Conservation (phyloP, 2,329 filamentous ascomycete species). For the Didymella glomerata region DNA sequence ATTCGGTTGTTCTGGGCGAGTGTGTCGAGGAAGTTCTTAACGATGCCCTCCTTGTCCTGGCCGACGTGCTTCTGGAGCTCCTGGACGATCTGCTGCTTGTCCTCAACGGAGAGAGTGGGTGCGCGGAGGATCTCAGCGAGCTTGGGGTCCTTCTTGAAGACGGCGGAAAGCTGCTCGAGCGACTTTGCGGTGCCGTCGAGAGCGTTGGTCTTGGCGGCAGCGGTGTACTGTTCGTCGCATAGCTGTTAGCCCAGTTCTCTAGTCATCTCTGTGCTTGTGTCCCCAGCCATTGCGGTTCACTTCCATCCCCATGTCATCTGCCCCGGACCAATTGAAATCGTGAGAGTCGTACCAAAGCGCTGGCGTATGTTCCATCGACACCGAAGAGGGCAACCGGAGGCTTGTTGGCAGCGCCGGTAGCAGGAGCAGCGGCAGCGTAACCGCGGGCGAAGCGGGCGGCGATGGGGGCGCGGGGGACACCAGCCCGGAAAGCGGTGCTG, state of each 20-base stretch:
- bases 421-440: slow-evolving; percentile 70
- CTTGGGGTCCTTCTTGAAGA: slow-evolving; percentile 85
- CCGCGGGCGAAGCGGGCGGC: slow-evolving; percentile 72
- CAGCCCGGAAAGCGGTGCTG: slow-evolving; percentile 65
- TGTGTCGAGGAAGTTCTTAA: slow-evolving; percentile 92
- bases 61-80: slow-evolving; percentile 85
- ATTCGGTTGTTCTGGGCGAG: slow-evolving; percentile 97
- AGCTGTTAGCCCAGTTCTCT: slow-evolving; percentile 38
- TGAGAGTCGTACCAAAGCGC: slow-evolving; percentile 82
- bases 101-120: slow-evolving; percentile 77
- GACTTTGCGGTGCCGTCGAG: slow-evolving; percentile 88
- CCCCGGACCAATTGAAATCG: slow-evolving; percentile 28
- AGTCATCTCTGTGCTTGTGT: slow-evolving; percentile 14
- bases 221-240: slow-evolving; percentile 77
- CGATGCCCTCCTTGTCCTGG: slow-evolving; percentile 74
- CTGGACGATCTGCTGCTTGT: slow-evolving; percentile 86
- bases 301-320: slow-evolving; percentile 35
- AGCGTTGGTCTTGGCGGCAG: slow-evolving; percentile 83
- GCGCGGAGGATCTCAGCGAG: slow-evolving; percentile 77
- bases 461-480: slow-evolving; percentile 65
- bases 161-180: slow-evolving; percentile 72
- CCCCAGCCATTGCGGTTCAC: slow-evolving; percentile 27
- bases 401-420: slow-evolving; percentile 71
- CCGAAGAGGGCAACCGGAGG: slow-evolving; percentile 92
- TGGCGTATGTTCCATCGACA: slow-evolving; percentile 97